Evolutionary conservation across 164 flowering plant genomes (phyloP), one percentile per base, ranked within the genome.

Genomic region (Vitis vinifera): DNA sequence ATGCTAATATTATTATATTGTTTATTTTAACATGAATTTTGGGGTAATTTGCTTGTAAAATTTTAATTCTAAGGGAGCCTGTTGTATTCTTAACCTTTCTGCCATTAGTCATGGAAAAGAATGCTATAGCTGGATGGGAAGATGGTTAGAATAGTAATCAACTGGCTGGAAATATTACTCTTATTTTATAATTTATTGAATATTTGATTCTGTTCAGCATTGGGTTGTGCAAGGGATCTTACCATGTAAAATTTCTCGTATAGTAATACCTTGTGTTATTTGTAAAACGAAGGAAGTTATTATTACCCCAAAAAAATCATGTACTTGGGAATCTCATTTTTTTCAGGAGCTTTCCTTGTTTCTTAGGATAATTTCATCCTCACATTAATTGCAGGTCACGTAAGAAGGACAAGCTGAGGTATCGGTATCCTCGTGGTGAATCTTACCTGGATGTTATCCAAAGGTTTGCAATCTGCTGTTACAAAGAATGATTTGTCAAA

Each of bases 351-450:
- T 63, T n/a, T 67, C 10, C 50, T 48, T 49, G 2, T 47, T 30
- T 52, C 61, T 47, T 10, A 12, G 53, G 27, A 50, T 15, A 7
- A 16, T 13, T 52, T 12, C 19, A 51, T 55, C 9, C 63, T 51
- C 51, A 9, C 30, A 8, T n/a, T 29, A 66, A 71, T n/a, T 77
- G 66, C 84, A 96, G 99, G 78, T 79, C 97, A 10, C 95, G 98
- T 29, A 85, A 91, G 82, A 93, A 96, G 80, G 99, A 96, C 80
- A 93, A 96, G 78, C 79, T 96, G 70, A 84, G 97, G 77, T 96
- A 96, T 71, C 86, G 99, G 13, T 96, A 96, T 82, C 99, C 99
- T 80, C 97, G 99, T 58, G 99, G 99, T 58, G 99, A 96, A 74
- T 96, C 98, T 65, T 95, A 95, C 73, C 86, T 93, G 63, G 99